Evolutionary conservation across 2,329 filamentous ascomycete genomes (phyloP), one percentile per base, ranked within the genome.

Genomic region (Pestalotiopsis sp.): DNA sequence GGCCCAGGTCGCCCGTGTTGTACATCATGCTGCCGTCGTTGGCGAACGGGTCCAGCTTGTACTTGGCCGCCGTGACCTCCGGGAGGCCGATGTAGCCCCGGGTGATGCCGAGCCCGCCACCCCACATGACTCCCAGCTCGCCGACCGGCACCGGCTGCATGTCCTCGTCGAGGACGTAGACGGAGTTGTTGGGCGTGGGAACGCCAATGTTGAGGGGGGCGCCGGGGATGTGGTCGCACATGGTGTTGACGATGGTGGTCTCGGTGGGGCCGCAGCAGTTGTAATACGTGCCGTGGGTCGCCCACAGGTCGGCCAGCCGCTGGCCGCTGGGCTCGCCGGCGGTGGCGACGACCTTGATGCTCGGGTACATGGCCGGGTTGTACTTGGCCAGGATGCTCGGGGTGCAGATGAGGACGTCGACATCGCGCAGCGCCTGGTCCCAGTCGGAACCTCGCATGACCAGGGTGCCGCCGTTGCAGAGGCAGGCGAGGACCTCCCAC

Each of bases 181-280:
- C 83, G 17, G 77, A 85, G 38, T 86, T 89, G 75, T 90, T 90
- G 3, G 87, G 86, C 0, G 86, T 84, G 0, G 87, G 87, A 39
- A 75, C 80, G 4, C 88, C 88, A 69, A 90, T 89, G 0, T 86
- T 85, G 3, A 90, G 74, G 1, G 78, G 76, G 45, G 79, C 75
- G 2, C 86, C 85, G 0, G 80, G 78, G 20, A 78, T 73, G 72
- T 89, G 87, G 52, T 79, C 79, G 66, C 86, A 83, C 77, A 86
- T 86, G 4, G 87, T 87, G 75, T 90, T 89, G 66, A 90, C 82
- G 64, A 90, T 87, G 1, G 85, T 89, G 14, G 87, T 86, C 74
- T 90, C 88, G 0, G 88, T 89, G 1, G 88, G 87, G 2, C 88
- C 88, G 72, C 87, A 90, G 71, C 86, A 85, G 77, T 89, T 90